Percentiles rank a stretch among this genome's conserved stretches.
Evolutionary conservation across 352 stramenopile genomes (phyloP).

Genomic region (Thalassiosira delicatula): DNA sequence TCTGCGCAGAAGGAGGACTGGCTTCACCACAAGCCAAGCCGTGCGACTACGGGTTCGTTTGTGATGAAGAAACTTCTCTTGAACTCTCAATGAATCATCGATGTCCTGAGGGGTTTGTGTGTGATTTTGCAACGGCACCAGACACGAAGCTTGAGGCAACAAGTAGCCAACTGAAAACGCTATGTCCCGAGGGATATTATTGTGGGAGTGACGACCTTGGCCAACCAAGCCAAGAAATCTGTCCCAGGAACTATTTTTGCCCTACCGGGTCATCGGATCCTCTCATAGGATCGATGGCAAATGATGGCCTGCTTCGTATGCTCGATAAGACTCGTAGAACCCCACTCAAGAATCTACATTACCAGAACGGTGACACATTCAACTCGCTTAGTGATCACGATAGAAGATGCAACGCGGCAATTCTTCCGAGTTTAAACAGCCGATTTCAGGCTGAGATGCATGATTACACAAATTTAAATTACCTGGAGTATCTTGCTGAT

Average conservation of each 20-base stretch:
- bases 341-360: conserved; percentile 85
- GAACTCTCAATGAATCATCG: conserved; percentile 83
- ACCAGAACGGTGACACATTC: conserved; percentile 89
- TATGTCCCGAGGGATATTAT: conserved; percentile 90
- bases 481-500: conserved; percentile 70
- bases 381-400: conserved; percentile 90
- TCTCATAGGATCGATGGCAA: conserved; percentile 87
- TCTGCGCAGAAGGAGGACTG: conserved; percentile 87
- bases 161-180: conserved; percentile 86
- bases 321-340: conserved; percentile 15
- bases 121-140: conserved; percentile 91
- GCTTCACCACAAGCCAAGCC: conserved; percentile 86
- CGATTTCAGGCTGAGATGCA: conserved; percentile 77
- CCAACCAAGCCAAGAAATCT: conserved; percentile 86
- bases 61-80: conserved; percentile 89
- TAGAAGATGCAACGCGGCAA: conserved; percentile 87
- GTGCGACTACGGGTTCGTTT: conserved; percentile 94
- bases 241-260: conserved; percentile 93
- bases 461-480: no score
- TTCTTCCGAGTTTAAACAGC: conserved; percentile 46
- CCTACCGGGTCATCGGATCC: conserved; percentile 91
- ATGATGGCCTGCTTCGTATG: conserved; percentile 87
- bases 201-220: conserved; percentile 89
- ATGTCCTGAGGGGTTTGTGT: conserved; percentile 93
- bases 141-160: conserved; percentile 90